These are phyloP conservation scores for Imleria badia DNA, from an alignment of 768 basidiomycete species.

Conservation along the genomic window DNA sequence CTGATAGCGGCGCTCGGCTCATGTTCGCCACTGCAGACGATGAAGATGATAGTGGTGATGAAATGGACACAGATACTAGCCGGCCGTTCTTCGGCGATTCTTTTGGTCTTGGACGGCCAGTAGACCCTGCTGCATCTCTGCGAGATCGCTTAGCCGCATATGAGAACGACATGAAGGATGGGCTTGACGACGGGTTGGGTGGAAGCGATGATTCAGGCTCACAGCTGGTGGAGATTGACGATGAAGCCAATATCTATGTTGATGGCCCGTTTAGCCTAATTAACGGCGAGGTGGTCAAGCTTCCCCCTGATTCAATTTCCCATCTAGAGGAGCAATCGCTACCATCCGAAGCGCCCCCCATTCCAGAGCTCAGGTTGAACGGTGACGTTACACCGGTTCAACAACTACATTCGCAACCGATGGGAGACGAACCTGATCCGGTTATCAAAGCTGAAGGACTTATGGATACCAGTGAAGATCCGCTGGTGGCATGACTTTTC, in stretches of 20 bases:
- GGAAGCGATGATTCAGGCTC: conserved; percentile 18
- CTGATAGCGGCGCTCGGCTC: conserved; percentile 43
- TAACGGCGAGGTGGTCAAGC: conserved; percentile 36
- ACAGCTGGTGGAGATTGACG: conserved; percentile 34
- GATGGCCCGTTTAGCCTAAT: conserved; percentile 28
- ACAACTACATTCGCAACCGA: conserved; percentile 51
- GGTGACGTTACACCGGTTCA: conserved; percentile 46
- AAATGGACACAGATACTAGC: conserved; percentile 33
- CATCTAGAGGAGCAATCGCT: conserved; percentile 11
- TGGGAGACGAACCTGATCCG: conserved; percentile 54
- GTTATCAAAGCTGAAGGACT: conserved; percentile 63
- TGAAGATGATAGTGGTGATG: conserved; percentile 58
- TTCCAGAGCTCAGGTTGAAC: conserved; percentile 45
- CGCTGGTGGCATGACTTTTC: conserved; percentile 38
- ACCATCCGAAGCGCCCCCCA: conserved; percentile 48
- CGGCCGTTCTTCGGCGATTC: conserved; percentile 52
- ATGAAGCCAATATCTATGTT: conserved; percentile 33
- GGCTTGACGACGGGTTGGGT: conserved; percentile 27
- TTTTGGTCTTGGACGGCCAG: conserved; percentile 43
- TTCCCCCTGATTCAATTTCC: conserved; percentile 26
- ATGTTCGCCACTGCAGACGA: conserved; percentile 67
- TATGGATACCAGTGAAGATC: conserved; percentile 63
- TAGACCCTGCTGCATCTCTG: conserved; percentile 55
- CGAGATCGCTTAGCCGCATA: conserved; percentile 64
- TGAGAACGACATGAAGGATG: conserved; percentile 49